Percentiles rank a stretch among this genome's conserved stretches.
Conservation (phyloP, 2,329 filamentous ascomycete genomes). For the Cercospora beticola region DNA sequence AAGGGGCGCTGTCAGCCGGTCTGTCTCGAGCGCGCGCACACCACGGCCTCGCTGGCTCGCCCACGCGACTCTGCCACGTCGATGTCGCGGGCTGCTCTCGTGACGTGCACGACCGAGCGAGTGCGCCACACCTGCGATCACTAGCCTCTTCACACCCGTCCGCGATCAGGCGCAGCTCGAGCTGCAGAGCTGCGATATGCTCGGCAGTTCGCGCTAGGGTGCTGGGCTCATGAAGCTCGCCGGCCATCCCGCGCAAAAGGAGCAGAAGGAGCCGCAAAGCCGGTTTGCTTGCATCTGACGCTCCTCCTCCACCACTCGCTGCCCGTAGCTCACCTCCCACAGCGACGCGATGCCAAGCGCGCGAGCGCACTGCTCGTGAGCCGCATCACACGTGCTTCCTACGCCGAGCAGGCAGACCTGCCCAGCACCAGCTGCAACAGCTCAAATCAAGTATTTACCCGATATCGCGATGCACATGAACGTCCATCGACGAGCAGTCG, state of each 20-base stretch:
- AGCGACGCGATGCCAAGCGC: background rate
- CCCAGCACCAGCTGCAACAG: slow-evolving; percentile 12
- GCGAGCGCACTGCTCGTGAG: too few relatives aligned
- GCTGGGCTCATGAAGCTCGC: background rate
- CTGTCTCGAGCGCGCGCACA: background rate
- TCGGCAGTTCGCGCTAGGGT: slow-evolving; percentile 6
- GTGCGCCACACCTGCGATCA: slow-evolving; percentile 6
- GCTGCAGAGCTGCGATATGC: background rate
- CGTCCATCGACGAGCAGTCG: background rate
- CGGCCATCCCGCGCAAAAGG: background rate
- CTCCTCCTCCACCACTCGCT: background rate
- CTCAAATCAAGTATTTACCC: background rate
- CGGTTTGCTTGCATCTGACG: slow-evolving; percentile 4
- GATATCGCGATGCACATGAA: background rate
- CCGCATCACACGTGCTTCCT: background rate
- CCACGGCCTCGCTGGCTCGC: background rate
- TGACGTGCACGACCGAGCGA: background rate
- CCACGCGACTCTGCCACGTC: slow-evolving; percentile 11
- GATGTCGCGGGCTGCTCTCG: slow-evolving; percentile 2
- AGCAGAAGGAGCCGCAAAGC: slow-evolving; percentile 4
- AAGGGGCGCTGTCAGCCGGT: background rate
- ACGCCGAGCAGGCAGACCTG: background rate
- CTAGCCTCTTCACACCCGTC: slow-evolving; percentile 2
- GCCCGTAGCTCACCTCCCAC: background rate
- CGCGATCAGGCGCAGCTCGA: background rate